Conservation (phyloP, 1,284 basidiomycete genomes). For the Malassezia psittaci region DNA sequence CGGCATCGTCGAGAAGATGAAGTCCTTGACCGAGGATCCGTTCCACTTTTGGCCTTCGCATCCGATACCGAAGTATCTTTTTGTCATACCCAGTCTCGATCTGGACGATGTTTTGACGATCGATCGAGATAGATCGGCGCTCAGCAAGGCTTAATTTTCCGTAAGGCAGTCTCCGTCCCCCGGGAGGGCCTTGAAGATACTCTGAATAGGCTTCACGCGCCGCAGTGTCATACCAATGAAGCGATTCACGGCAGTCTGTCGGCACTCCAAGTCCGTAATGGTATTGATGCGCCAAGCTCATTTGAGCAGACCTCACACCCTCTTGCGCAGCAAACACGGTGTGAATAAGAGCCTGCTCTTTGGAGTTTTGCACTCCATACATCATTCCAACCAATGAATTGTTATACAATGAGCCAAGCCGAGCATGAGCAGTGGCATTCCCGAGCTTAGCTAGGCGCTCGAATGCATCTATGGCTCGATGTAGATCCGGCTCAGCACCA, state of each 20-base stretch:
- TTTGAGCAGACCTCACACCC: conserved; percentile 73
- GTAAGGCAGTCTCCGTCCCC: conserved; percentile 74
- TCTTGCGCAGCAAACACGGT: conserved; percentile 85
- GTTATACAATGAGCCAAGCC: conserved; percentile 39
- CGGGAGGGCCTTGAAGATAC: conserved; percentile 76
- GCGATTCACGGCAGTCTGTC: conserved; percentile 56
- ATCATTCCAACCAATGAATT: conserved; percentile 8
- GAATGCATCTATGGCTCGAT: conserved; percentile 29
- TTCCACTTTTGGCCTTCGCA: not conserved
- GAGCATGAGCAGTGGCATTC: conserved; percentile 40
- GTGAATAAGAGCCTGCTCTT: conserved; percentile 64
- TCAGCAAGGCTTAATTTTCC: conserved; percentile 77
- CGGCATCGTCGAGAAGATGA: conserved; percentile 22
- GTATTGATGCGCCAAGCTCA: conserved; percentile 86
- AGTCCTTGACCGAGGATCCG: conserved; percentile 47
- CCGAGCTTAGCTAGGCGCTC: conserved; percentile 26
- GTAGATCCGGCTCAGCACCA: conserved; percentile 27
- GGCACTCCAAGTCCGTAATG: conserved; percentile 75
- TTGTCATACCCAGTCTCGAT: not conserved
- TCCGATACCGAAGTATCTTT: not conserved
- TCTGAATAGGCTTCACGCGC: conserved; percentile 53
- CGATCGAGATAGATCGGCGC: conserved; percentile 47
- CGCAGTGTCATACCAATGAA: conserved; percentile 33
- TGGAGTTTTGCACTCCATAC: not conserved
- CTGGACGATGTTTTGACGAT: not conserved